Percentiles rank a stretch among this genome's conserved stretches.
Conservation (phyloP, 1,139 yeast genomes). For the Geotrichum siamense region DNA sequence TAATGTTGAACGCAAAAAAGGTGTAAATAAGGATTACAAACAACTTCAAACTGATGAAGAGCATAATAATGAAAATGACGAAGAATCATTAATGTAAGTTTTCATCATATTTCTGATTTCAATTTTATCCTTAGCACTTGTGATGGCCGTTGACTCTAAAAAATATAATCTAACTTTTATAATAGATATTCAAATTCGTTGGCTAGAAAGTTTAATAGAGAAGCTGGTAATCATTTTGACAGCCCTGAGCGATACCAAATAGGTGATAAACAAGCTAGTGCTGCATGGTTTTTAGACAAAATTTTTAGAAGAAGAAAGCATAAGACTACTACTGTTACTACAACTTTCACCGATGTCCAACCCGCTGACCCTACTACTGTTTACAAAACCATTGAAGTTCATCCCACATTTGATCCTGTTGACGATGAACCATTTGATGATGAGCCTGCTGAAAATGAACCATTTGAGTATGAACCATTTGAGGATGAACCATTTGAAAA, state of each 20-base stretch:
- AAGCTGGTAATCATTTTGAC: constrained; percentile 11
- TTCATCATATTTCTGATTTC: too few relatives aligned
- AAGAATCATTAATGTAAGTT: constrained; percentile 10
- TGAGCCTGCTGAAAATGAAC: neutral
- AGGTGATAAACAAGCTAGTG: constrained; percentile 8
- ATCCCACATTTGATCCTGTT: neutral
- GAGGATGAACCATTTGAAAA: neutral
- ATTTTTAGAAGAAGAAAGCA: constrained; percentile 5
- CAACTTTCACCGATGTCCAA: constrained; percentile 3
- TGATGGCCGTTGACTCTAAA: too few relatives aligned
- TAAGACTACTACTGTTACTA: constrained; percentile 4
- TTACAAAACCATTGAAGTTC: neutral
- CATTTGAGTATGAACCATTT: neutral
- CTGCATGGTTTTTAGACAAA: constrained; percentile 10
- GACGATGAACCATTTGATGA: neutral
- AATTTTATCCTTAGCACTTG: neutral
- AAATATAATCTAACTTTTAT: neutral
- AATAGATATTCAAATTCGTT: constrained; percentile 6
- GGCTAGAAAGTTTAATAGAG: constrained; percentile 8
- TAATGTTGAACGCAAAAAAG: constrained; percentile 12
- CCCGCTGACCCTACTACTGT: neutral
- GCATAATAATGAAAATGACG: constrained; percentile 7
- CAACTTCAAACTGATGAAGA: constrained; percentile 6
- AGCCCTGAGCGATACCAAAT: constrained; percentile 14
- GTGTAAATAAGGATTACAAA: too few relatives aligned